These are phyloP conservation scores for Pythium vanterpoolii DNA, from an alignment of 352 stramenopile genomes.

Conservation along the genomic window DNA sequence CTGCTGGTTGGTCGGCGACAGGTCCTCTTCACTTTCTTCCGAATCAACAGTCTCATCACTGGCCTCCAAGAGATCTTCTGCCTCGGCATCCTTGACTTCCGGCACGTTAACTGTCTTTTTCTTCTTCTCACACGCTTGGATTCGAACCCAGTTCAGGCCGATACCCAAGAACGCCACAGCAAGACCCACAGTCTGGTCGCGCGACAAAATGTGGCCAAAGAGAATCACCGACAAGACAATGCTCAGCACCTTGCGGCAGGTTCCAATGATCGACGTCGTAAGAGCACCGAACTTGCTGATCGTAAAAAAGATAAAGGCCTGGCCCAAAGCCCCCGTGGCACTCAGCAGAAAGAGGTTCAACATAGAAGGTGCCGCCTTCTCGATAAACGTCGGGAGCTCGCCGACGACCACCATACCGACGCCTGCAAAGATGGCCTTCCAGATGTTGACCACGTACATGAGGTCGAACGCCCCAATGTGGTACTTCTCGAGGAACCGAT, in stretches of 20 bases:
- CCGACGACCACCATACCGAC: conserved; percentile 70
- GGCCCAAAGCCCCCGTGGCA: conserved; percentile 67
- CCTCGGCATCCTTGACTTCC: conserved; percentile 33
- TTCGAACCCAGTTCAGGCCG: conserved; percentile 72
- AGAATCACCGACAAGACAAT: conserved; percentile 83
- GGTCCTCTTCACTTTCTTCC: conserved; percentile 42
- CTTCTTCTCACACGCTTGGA: conserved; percentile 44
- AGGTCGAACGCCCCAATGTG: conserved; percentile 82
- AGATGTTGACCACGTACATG: conserved; percentile 88
- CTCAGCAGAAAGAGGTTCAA: conserved; percentile 70
- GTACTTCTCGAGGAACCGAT: conserved; percentile 81
- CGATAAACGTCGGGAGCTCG: conserved; percentile 60
- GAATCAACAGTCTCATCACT: conserved; percentile 66
- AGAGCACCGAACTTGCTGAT: conserved; percentile 85
- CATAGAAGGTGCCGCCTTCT: conserved; percentile 54
- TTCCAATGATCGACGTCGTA: conserved; percentile 84
- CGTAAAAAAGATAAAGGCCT: conserved; percentile 87
- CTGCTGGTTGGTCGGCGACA: conserved; percentile 20
- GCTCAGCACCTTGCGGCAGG: conserved; percentile 82
- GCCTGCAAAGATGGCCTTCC: conserved; percentile 70
- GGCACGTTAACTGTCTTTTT: conserved; percentile 24
- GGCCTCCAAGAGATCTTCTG: conserved; percentile 52
- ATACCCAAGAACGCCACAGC: conserved; percentile 68
- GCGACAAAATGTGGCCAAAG: conserved; percentile 72
- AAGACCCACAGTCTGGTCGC: conserved; percentile 64